Base-by-base conservation (phyloP, 192 early-diverging fungal species). In the Rhizophagus prolifer region DNA sequence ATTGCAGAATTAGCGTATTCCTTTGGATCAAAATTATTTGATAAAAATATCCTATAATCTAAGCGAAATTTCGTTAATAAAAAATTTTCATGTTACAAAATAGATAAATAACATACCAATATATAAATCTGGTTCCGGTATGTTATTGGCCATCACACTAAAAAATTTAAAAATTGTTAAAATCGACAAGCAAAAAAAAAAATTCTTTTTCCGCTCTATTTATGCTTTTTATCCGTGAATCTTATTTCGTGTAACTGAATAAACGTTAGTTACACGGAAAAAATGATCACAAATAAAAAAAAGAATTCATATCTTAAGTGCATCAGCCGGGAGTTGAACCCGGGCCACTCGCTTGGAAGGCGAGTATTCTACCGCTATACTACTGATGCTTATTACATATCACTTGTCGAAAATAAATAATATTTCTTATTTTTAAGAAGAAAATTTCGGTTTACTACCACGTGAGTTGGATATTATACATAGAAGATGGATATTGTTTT, bases 41-140 rank as follows among this genome's bases (percentile, higher is more conserved):
- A 72, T 47, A 86, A 70, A 79, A 92, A 93, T 13, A 89, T 87
- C 67, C 86, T 81, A 66, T 92, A 92, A 65, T 92, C 92, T 93
- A 71, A 28, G 21, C 6, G 28, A 28, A 65, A 58, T 41, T 25
- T 13, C 14, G 14, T 14, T 75, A 50, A 36, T 21, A 63, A 34
- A 31, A 34, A 25, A 28, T 21, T 28, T n/a, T 23, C 16, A 38
- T 38, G 36, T 38, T 38, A 38, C 36, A 7, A 38, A 67, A 61
- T 5, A 41, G 21, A 46, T 6, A 61, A 14, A 38, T 50, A 13
- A 23, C 50, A 66, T 46, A 67, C 78, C 63, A 46, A 75, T 79
- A 38, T 79, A 79, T 75, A 69, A 73, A 66, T 79, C 78, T 62
- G 64, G 54, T 68, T 79, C 78, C 14, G 62, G 71, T 60, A 73